Conservation (phyloP, 768 basidiomycete genomes). For the Termitomyces sp. region DNA sequence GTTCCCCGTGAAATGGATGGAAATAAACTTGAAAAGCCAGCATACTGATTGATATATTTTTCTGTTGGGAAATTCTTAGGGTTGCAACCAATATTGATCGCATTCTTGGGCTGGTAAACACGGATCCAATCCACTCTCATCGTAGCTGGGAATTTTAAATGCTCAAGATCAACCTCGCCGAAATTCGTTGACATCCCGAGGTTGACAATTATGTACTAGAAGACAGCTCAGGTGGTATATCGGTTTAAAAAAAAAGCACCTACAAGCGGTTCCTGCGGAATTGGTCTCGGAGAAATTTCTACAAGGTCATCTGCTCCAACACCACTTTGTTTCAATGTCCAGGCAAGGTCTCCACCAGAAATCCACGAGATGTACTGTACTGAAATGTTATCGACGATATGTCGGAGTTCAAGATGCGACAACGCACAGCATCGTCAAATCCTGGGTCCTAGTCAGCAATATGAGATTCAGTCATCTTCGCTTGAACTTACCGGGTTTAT, state of each 20-base stretch:
- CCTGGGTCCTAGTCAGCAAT: constrained; percentile 18
- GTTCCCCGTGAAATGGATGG: background rate
- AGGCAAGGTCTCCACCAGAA: constrained; percentile 49
- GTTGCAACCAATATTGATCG: constrained; percentile 80
- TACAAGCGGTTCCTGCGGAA: constrained; percentile 85
- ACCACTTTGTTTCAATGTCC: constrained; percentile 64
- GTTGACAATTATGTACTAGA: constrained; percentile 78
- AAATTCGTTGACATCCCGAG: constrained; percentile 84
- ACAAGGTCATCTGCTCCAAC: constrained; percentile 49
- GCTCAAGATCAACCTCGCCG: constrained; percentile 57
- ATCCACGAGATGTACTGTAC: constrained; percentile 78
- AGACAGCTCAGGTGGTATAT: background rate
- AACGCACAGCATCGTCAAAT: constrained; percentile 47
- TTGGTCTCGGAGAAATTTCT: constrained; percentile 60
- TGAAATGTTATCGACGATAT: background rate
- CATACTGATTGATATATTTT: constrained; percentile 72
- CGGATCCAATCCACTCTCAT: constrained; percentile 87
- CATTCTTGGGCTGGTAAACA: constrained; percentile 74
- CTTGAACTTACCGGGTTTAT: constrained; percentile 47
- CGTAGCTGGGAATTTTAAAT: constrained; percentile 64
- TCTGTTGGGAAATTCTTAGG: constrained; percentile 74
- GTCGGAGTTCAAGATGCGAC: background rate
- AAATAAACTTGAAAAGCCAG: background rate
- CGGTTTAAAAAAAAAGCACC: background rate
- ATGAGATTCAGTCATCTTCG: background rate